These are phyloP conservation scores for Cajanus cajan DNA, from an alignment of 306 rosid species.

Conservation along the genomic window DNA sequence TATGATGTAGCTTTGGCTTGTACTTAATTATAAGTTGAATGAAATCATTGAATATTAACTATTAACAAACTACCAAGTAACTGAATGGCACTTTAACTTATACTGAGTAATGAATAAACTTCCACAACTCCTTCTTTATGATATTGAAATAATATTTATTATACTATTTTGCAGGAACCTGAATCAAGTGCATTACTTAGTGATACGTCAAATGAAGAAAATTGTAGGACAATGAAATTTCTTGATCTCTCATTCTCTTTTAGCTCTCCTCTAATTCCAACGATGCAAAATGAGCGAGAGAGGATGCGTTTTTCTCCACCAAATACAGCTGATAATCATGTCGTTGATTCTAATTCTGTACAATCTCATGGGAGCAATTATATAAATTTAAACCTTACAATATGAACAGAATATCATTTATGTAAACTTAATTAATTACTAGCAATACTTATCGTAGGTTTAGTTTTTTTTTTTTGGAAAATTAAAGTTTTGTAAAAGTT, in stretches of 20 bases:
- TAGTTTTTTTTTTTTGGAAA: not conserved
- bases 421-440: not conserved
- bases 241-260: constrained; percentile 46
- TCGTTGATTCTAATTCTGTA: constrained; percentile 30
- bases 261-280: constrained; percentile 11
- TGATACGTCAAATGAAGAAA: constrained; percentile 33
- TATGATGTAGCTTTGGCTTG: too few species aligned
- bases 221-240: constrained; percentile 18
- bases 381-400: constrained; percentile 66
- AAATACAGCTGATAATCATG: not conserved
- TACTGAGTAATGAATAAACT: not conserved
- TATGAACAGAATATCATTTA: constrained; percentile 29
- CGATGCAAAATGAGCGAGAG: constrained; percentile 23
- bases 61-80: too few species aligned
- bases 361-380: constrained; percentile 25
- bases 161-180: constrained; percentile 27
- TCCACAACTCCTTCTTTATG: not conserved
- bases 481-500: too few species aligned
- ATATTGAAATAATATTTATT: not conserved
- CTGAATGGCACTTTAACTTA: not conserved
- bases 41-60: too few species aligned
- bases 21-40: too few species aligned
- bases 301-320: constrained; percentile 18
- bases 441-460: not conserved
- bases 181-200: constrained; percentile 25